Base-by-base conservation (phyloP, 345 rosid genomes). In the Citrus trifoliata region DNA sequence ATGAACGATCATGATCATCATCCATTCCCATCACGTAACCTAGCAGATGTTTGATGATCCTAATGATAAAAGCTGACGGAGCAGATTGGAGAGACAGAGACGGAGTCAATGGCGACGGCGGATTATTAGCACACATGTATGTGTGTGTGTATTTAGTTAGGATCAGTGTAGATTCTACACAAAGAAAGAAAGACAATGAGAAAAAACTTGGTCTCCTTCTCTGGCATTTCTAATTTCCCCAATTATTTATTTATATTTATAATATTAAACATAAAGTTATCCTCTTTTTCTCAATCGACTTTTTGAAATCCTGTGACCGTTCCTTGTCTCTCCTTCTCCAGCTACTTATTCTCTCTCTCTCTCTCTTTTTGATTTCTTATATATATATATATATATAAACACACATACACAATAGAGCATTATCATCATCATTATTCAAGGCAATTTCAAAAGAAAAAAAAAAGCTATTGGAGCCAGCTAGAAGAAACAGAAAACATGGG, bases 281-380 rank as follows among this genome's bases (percentile, higher is more conserved):
- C 27, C 46, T 68, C 38, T 61, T 78, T 88, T 73, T 79, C 78
- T 76, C 76, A 71, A 77, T 78, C 30, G 46, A 72, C 80, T 85
- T 90, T 88, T 90, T 84, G 80, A 88, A 88, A 81, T 83, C 83
- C 78, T 81, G 51, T 53, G 73, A 64, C 83, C 73, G 70, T 84
- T 53, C 83, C 82, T 25, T 79, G 38, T 78, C 73, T 88, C 82
- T 85, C 82, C 90, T 88, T 87, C 94, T 92, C 97, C 87, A 84
- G 94, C 89, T 87, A 84, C 58, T 83, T 87, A 86, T 82, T 76
- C 64, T 80, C 78, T 78, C 60, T 82, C 76, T 71, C 79, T 65
- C 70, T 71, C 51, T 13, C 16, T 13, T 12, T 60, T 79, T 53
- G 7, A 53, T 53, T 18, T 72, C 68, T 48, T 80, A 51, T 80